Evolutionary conservation across 768 basidiomycete species (phyloP), one percentile per base, ranked within the genome.

Genomic region (Suillus alpinus): DNA sequence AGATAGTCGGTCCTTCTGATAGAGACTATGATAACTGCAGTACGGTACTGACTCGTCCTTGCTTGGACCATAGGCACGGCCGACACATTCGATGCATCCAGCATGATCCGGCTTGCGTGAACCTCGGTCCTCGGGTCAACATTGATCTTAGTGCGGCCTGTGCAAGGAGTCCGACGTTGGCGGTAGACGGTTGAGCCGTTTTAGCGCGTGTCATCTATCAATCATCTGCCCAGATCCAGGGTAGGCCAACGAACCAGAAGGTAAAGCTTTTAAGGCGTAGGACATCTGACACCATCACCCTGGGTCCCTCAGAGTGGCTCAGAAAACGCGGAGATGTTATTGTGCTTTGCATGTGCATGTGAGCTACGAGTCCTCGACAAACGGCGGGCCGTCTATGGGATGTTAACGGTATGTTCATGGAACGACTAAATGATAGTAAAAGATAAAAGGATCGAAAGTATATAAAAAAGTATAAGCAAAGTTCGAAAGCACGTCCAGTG

Each of bases 361-460:
- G 34, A 39, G 47, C 26, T 59, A 34, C 20, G 46, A 41, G 43
- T 50, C 57, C 50, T 39, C 39, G 52, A 58, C 61, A 64, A 56
- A 62, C 43, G 43, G 43, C 47, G 14, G 41, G 43, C 44, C 59
- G 52, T 51, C 10, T 12, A 46, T 46, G 41, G 18, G 34, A 52
- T 56, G 37, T 26, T 36, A 37, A 55, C 12, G 16, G 52, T 62
- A 62, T 62, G 37, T 62, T 55, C 51, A 59, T 40, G 57, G 36
- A 62, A 71, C 62, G 71, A 73, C 69, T 67, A 68, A 69, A 70
- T 59, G 44, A 63, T 61, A 49, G 51, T 62, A 67, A 72, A 70
- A 63, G 57, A 46, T 53, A 40, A 62, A 63, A 34, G 53, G 53
- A 29, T 57, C 31, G 56, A 62, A 53, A 41, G 50, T 43, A 57